Conservation (phyloP, 1,284 basidiomycete species). For the Ustilago lituana region DNA sequence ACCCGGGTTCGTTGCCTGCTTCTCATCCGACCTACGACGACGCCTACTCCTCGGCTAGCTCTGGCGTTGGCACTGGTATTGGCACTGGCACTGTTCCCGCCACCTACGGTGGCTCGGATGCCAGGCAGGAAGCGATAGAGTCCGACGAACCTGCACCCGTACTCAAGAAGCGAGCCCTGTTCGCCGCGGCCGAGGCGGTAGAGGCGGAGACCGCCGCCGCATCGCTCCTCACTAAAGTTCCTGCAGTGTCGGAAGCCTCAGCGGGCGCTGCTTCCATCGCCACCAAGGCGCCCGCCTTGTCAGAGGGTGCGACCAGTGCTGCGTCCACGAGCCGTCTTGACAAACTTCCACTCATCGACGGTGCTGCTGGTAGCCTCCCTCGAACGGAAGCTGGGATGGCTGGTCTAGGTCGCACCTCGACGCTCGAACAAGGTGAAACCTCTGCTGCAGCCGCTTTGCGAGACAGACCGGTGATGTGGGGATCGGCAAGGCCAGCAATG, state of each 20-base stretch:
- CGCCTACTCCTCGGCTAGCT: not conserved
- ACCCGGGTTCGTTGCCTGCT: not conserved
- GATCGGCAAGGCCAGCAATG: constrained; percentile 11
- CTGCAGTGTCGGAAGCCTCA: too few relatives aligned
- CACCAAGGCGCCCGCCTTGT: not conserved
- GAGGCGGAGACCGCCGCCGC: not conserved
- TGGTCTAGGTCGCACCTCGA: constrained; percentile 5
- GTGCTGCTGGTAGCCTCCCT: not conserved
- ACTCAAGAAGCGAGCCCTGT: constrained; percentile 17
- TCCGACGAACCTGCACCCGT: constrained; percentile 5
- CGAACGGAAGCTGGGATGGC: constrained; percentile 7
- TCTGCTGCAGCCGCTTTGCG: not conserved
- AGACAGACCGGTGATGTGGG: too few relatives aligned
- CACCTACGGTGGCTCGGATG: too few relatives aligned
- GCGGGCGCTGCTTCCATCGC: not conserved
- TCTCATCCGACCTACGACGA: not conserved
- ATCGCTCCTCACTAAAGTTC: constrained; percentile 1
- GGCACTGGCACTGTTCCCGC: too few relatives aligned
- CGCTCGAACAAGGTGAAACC: constrained; percentile 1
- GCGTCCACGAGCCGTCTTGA: too few relatives aligned
- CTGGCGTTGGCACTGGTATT: too few relatives aligned
- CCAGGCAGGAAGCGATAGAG: not conserved
- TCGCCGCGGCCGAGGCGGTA: too few relatives aligned
- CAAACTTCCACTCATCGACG: too few relatives aligned
- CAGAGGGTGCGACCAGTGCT: not conserved